Conservation (phyloP, 2,329 filamentous ascomycete genomes). For the Arachnopeziza araneosa region DNA sequence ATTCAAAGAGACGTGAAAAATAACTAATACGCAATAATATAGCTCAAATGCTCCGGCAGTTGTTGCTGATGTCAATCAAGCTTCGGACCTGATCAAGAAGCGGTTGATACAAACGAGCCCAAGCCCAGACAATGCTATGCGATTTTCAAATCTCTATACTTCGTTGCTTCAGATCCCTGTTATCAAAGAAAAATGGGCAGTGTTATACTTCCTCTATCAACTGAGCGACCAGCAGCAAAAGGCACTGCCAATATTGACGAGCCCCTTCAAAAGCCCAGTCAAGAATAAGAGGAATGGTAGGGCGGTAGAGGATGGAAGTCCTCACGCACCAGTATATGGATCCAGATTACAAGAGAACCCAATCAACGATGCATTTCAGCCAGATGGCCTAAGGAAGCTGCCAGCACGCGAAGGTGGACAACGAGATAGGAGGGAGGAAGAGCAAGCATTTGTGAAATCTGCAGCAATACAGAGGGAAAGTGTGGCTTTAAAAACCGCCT, state of each 20-base stretch:
- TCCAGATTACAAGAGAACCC: conserved; percentile 35
- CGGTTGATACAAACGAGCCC: conserved; percentile 75
- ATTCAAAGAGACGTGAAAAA: background rate
- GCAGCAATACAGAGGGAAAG: conserved; percentile 22
- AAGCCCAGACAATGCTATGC: conserved; percentile 67
- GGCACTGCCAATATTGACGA: conserved; percentile 22
- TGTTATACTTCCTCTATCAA: conserved; percentile 84
- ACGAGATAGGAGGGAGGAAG: conserved; percentile 28
- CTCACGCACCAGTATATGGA: conserved; percentile 14
- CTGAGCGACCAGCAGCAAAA: conserved; percentile 57
- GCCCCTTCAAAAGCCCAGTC: conserved; percentile 29
- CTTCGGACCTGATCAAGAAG: conserved; percentile 85
- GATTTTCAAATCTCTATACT: conserved; percentile 87
- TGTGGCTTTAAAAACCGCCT: conserved; percentile 43
- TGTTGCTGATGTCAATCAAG: conserved; percentile 69
- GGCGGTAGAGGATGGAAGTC: conserved; percentile 13
- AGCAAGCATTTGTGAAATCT: conserved; percentile 24
- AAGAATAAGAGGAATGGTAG: conserved; percentile 18
- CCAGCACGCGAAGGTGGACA: conserved; percentile 29
- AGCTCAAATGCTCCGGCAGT: conserved; percentile 28
- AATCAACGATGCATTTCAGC: conserved; percentile 45
- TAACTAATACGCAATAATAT: conserved; percentile 9
- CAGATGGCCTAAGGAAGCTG: conserved; percentile 40
- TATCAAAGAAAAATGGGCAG: conserved; percentile 93
- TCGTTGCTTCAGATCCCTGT: conserved; percentile 86